Base-by-base conservation (phyloP, 2,329 filamentous ascomycete species). In the Corynespora cassiicola region DNA sequence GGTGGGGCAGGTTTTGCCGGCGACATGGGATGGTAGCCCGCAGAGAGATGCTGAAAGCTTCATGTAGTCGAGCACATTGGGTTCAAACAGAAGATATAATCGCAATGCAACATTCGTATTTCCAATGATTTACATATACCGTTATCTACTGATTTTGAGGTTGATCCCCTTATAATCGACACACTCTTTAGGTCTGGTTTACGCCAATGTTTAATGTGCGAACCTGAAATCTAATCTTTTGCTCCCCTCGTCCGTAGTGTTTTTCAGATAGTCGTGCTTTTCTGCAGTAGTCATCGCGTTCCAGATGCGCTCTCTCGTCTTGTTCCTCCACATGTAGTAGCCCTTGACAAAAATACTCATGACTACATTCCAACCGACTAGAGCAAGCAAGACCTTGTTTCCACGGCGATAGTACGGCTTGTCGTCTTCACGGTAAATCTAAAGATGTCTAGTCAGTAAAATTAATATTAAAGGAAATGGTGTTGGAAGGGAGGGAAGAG, bases 381-480 rank as follows among this genome's bases (percentile, higher is more conserved):
- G 23, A 6, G 34, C 28, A 7, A 34, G 11, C 3, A 43, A 12
- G 21, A 34, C 34, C 2, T 27, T 17, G 16, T 43, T 43, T 8
- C 40, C 35, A 3, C 30, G 34, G n/a, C 31, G 23, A 41, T 46
- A 82, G 15, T 76, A 60, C 2, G 79, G 79, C 50, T 73, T 69
- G 52, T 82, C 79, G 26, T 79, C 76, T 12, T 76, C 63, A 16
- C 78, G 75, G 50, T 82, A 82, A 42, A 82, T 77, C 65, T 82
- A n/a, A n/a, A n/a, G n/a, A n/a, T n/a, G n/a, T n/a, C n/a, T 24
- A 85, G 48, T 33, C 79, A 78, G 0, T 81, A 80, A 2, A 85
- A 59, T 76, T 5, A n/a, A 72, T 66, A 15, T 77, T 65, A 15
- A 72, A 58, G 11, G 76, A 63, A 2, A 78, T 51, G 2, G 74